Conservation (phyloP, 306 rosid species). For the Herpetospermum pedunculosum region DNA sequence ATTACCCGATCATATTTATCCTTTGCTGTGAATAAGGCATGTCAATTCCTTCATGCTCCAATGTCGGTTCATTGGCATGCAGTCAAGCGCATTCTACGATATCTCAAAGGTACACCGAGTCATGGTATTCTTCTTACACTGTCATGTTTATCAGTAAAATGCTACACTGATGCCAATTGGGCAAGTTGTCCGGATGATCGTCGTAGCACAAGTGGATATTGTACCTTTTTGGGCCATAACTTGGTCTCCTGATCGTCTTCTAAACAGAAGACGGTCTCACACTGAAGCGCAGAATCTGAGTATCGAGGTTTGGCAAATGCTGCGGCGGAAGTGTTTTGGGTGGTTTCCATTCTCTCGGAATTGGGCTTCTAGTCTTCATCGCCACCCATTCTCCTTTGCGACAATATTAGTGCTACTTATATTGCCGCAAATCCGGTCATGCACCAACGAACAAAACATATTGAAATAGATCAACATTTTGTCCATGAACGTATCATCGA, state of each 20-base stretch:
- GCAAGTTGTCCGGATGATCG: not conserved
- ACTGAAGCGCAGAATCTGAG: too few relatives aligned
- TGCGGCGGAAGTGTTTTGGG: too few relatives aligned
- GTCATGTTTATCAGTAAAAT: too few relatives aligned
- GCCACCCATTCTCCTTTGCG: not conserved
- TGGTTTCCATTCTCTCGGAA: too few relatives aligned
- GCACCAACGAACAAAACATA: not conserved
- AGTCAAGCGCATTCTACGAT: not conserved
- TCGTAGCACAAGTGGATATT: not conserved
- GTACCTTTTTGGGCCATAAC: not conserved
- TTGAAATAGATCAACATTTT: not conserved
- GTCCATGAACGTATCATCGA: not conserved
- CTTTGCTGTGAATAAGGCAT: not conserved
- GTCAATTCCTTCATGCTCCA: not conserved
- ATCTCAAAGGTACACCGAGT: not conserved
- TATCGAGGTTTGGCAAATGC: too few relatives aligned
- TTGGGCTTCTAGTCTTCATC: too few relatives aligned
- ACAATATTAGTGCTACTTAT: not conserved
- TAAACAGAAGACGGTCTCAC: too few relatives aligned
- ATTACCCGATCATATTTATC: not conserved
- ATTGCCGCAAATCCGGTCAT: not conserved
- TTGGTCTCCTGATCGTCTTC: too few relatives aligned
- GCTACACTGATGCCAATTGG: not conserved
- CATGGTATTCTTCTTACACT: not conserved
- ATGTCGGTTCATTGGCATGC: not conserved